phyloP scores from a whole-genome alignment of 768 basidiomycete species.

The Amanita muscaria region DNA sequence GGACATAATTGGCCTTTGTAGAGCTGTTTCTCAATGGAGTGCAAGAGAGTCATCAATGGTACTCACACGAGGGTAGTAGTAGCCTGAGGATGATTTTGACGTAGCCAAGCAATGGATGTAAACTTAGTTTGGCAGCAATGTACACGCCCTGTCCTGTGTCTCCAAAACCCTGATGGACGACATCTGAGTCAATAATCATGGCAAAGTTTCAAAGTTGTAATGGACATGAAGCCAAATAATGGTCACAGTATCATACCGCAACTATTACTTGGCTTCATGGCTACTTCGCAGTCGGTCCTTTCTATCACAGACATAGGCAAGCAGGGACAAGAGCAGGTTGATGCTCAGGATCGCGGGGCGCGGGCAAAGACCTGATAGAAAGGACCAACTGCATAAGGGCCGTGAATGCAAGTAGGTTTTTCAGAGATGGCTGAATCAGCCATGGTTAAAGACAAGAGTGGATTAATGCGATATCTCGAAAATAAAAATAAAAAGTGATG shows the following conservation, averaged over 20 bases:
- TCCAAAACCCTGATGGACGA: constrained; percentile 32
- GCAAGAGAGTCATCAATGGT: constrained; percentile 10
- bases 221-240: constrained; percentile 65
- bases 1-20: constrained; percentile 22
- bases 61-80: constrained; percentile 45
- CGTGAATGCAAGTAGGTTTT: constrained; percentile 2
- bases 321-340: too few relatives aligned
- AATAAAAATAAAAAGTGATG: background rate
- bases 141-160: constrained; percentile 49
- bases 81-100: constrained; percentile 71
- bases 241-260: constrained; percentile 45
- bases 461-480: constrained; percentile 5
- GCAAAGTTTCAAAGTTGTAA: too few relatives aligned
- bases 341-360: too few relatives aligned
- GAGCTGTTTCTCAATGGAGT: background rate
- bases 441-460: constrained; percentile 4
- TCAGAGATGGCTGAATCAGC: constrained; percentile 2
- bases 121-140: constrained; percentile 39
- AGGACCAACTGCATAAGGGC: constrained; percentile 9
- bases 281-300: too few relatives aligned
- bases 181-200: background rate
- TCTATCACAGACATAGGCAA: too few relatives aligned
- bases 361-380: constrained; percentile 9
- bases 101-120: constrained; percentile 34
- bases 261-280: too few relatives aligned